Evolutionary conservation across 495 filamentous ascomycete genomes (phyloP).

Genomic region (Penicillium paradoxum): DNA sequence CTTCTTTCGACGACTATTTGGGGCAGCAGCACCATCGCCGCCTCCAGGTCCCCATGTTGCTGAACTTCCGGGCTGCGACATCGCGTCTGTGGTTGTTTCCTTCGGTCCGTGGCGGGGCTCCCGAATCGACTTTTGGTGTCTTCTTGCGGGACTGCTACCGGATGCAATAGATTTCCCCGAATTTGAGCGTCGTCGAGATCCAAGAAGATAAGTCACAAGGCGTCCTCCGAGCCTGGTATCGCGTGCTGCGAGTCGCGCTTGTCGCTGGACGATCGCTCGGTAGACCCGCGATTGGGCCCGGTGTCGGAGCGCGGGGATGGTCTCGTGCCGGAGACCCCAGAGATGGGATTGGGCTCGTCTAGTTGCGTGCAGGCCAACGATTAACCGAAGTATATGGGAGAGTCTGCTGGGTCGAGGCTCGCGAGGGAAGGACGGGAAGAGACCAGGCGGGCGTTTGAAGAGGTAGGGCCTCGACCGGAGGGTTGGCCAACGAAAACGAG

Average conservation of each 20-base stretch:
- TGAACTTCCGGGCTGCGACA: constrained; percentile 38
- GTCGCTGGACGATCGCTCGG: constrained; percentile 60
- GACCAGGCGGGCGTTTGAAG: constrained; percentile 18
- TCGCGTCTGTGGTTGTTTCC: constrained; percentile 27
- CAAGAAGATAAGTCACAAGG: constrained; percentile 48
- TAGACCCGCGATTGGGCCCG: constrained; percentile 71
- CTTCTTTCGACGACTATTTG: constrained; percentile 69
- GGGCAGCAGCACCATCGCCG: constrained; percentile 53
- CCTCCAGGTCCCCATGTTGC: constrained; percentile 28
- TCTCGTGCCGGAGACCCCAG: constrained; percentile 64
- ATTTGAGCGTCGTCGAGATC: constrained; percentile 43
- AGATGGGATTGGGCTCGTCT: constrained; percentile 58
- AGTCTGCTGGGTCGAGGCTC: constrained; percentile 21
- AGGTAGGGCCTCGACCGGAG: constrained; percentile 15
- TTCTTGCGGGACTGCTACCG: not conserved
- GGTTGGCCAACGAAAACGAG: constrained; percentile 26
- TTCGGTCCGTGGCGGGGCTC: constrained; percentile 20
- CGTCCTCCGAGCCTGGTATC: constrained; percentile 27
- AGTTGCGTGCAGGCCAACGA: constrained; percentile 56
- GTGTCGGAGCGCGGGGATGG: constrained; percentile 63
- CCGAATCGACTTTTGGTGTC: constrained; percentile 11
- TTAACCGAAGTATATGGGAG: constrained; percentile 27
- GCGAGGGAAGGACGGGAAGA: constrained; percentile 17
- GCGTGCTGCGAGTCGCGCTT: constrained; percentile 46
- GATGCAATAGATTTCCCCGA: constrained; percentile 9